These are phyloP conservation scores for Chlorella sp. DNA, from an alignment of 139 green algal genomes.

Conservation along the genomic window DNA sequence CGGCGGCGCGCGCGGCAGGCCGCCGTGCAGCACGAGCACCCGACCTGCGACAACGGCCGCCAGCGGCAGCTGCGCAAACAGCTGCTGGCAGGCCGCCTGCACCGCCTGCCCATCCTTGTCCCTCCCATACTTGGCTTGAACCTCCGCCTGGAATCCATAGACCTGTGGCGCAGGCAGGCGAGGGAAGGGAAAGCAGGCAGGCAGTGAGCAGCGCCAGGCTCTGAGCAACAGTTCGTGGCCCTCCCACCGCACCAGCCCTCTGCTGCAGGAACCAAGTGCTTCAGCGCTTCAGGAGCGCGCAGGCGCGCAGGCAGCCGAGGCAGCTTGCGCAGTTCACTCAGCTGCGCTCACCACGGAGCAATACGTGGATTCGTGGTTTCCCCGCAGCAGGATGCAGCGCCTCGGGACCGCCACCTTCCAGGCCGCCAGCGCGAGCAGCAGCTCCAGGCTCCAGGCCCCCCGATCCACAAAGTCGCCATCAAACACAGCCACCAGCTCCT, in stretches of 20 bases:
- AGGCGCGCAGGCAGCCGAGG: no score
- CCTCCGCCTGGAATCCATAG: conserved; percentile 81
- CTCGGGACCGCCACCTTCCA: conserved; percentile 61
- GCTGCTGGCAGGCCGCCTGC: conserved; percentile 48
- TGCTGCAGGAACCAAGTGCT: no score
- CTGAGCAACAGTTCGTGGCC: no score
- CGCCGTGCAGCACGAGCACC: conserved; percentile 89
- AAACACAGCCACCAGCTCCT: background rate
- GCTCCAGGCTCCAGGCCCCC: conserved; percentile 93
- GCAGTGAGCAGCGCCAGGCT: no score
- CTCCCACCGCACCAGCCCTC: no score
- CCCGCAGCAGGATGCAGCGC: conserved; percentile 62
- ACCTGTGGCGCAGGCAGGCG: no score
- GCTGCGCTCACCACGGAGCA: no score
- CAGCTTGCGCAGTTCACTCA: no score
- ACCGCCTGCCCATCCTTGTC: conserved; percentile 35
- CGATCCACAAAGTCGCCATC: conserved; percentile 74
- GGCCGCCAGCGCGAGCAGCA: conserved; percentile 68
- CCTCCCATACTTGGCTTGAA: conserved; percentile 59
- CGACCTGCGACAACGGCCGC: conserved; percentile 64
- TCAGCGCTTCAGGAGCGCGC: no score
- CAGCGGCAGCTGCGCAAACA: conserved; percentile 82
- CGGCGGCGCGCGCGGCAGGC: conserved; percentile 33
- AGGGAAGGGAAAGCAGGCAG: no score
- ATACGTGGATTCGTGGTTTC: conserved; percentile 84